Base-by-base conservation (phyloP, 1,284 basidiomycete species). In the Cryptococcus sp. region DNA sequence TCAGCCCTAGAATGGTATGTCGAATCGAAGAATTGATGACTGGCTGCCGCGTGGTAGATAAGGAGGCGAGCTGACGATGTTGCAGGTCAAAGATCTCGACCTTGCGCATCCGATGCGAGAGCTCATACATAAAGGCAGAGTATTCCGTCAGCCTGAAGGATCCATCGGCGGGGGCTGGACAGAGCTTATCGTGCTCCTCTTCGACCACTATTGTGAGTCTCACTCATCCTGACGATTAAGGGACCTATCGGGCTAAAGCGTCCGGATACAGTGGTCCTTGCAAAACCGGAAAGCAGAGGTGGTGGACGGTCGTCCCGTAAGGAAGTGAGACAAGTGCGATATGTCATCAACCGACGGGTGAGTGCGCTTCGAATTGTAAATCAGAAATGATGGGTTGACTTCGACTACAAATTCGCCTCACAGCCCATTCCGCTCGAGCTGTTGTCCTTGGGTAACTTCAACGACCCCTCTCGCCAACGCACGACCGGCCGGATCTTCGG, bases 341-440 rank as follows among this genome's bases (percentile, higher is more conserved):
- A 75, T 55, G 61, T 68, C 35, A 72, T 95, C 62, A 88, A 88
- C 74, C 84, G 89, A 61, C 82, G 89, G 67, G 91, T 91, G 69
- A 68, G 85, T 80, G n/a, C 15, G 20, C 40, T 38, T 46, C 48
- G 23, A 8, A 11, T 25, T n/a, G 4, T 23, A 1, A 20, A 31
- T 11, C 39, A 25, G 25, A 25, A n/a, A 38, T 54, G 42, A 48
- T 57, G 15, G 46, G 7, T 25, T 23, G 20, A n/a, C 25, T 25
- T 35, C 25, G 25, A 25, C 23, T n/a, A n/a, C n/a, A n/a, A n/a
- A n/a, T n/a, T n/a, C n/a, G n/a, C 16, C 41, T 11, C 47, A 15
- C 57, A 93, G 89, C 93, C 93, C 0, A 91, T 95, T 52, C 92
- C 93, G 4, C 81, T 96, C 60, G 92, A 94, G 70, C 82, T 97